These are phyloP conservation scores for Spiromastix sp. DNA, from an alignment of 2,329 filamentous ascomycete species.

Conservation along the genomic window DNA sequence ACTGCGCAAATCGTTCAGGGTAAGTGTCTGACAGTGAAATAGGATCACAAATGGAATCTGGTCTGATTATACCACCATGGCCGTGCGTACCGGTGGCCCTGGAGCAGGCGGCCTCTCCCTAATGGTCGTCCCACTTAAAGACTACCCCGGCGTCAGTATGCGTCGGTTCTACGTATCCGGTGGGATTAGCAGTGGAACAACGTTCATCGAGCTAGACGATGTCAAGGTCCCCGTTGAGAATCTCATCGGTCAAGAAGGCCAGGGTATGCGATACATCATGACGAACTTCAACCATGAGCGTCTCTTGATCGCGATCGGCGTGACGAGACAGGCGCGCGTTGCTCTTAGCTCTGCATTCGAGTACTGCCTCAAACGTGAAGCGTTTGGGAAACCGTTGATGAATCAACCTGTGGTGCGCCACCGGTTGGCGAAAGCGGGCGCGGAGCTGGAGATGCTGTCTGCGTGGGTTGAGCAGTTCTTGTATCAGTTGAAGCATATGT, in stretches of 20 bases:
- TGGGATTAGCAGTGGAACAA: constrained; percentile 56
- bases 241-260: constrained; percentile 57
- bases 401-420: constrained; percentile 67
- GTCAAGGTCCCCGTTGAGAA: constrained; percentile 62
- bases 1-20: no score
- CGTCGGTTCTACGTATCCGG: constrained; percentile 57
- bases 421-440: constrained; percentile 59
- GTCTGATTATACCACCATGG: constrained; percentile 59
- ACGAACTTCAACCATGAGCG: constrained; percentile 74
- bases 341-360: constrained; percentile 50
- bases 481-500: constrained; percentile 55
- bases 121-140: constrained; percentile 60
- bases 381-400: constrained; percentile 58
- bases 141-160: constrained; percentile 56
- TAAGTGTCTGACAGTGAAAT: neutral
- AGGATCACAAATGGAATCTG: constrained; percentile 64
- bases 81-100: constrained; percentile 60
- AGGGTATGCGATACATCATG: constrained; percentile 66
- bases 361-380: constrained; percentile 56
- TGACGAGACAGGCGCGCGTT: constrained; percentile 52
- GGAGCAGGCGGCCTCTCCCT: constrained; percentile 55
- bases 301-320: constrained; percentile 54
- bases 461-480: constrained; percentile 64
- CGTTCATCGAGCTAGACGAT: constrained; percentile 66
- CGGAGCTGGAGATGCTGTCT: constrained; percentile 57